Evolutionary conservation across 2,329 filamentous ascomycete genomes (phyloP).

Genomic region (Aspergillus spinulosporus): DNA sequence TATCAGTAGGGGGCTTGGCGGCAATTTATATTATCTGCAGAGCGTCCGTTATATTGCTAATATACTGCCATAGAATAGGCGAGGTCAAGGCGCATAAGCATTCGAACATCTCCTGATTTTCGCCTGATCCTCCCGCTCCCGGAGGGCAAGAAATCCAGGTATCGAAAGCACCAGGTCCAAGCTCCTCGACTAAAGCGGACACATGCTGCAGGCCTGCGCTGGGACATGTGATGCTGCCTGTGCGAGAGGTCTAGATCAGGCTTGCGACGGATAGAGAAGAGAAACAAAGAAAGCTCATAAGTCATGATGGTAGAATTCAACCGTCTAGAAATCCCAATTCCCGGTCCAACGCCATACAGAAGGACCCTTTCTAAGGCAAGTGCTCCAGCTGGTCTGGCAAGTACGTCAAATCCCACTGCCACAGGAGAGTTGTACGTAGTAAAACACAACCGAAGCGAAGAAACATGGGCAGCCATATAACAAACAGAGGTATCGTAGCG

Average conservation of each 20-base stretch:
- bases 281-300: not conserved
- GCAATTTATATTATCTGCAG: conserved; percentile 3
- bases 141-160: not conserved
- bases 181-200: not conserved
- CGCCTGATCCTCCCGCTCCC: not conserved
- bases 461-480: not conserved
- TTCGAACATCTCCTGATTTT: not conserved
- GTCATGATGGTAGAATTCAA: not conserved
- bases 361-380: not conserved
- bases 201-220: not conserved
- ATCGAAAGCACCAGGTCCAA: not conserved
- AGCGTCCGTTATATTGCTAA: not conserved
- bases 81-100: not conserved
- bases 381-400: not conserved
- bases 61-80: not conserved
- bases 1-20: not conserved
- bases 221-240: conserved; percentile 1
- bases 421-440: not conserved
- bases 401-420: not conserved
- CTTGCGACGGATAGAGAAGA: not conserved
- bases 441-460: not conserved
- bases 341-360: not conserved
- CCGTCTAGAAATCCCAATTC: not conserved
- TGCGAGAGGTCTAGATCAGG: not conserved
- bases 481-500: not conserved